Evolutionary conservation across 805 yeast genomes (phyloP).

Genomic region (Ascoidea tarda): DNA sequence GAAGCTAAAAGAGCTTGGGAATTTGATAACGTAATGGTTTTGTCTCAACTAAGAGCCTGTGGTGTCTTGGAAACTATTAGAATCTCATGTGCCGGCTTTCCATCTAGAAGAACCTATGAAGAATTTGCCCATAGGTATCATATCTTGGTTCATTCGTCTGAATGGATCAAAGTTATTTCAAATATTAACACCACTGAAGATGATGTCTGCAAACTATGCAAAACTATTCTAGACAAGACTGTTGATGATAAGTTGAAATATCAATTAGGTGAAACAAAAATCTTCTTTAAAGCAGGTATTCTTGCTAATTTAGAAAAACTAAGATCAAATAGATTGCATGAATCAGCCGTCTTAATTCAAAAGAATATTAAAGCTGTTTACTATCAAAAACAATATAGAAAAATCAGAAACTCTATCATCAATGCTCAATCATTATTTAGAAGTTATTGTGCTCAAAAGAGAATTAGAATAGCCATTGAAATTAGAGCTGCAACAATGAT

Average conservation of each 20-base stretch:
- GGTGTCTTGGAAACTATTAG: conserved; percentile 96
- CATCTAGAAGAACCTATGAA: conserved; percentile 88
- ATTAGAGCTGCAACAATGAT: conserved; percentile 49
- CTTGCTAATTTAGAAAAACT: conserved; percentile 80
- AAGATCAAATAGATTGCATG: conserved; percentile 64
- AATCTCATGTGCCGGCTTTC: conserved; percentile 96
- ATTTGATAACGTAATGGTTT: conserved; percentile 88
- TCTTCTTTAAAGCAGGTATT: conserved; percentile 95
- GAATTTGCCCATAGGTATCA: conserved; percentile 88
- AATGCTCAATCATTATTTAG: conserved; percentile 46
- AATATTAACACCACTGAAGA: conserved; percentile 33
- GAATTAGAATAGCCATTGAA: conserved; percentile 41
- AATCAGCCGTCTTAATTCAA: conserved; percentile 75
- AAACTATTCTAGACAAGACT: conserved; percentile 47
- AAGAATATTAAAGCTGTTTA: conserved; percentile 57
- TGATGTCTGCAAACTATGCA: conserved; percentile 50
- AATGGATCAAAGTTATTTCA: conserved; percentile 49
- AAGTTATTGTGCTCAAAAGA: conserved; percentile 45
- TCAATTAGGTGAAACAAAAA: conserved; percentile 87
- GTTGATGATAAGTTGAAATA: conserved; percentile 57
- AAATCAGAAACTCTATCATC: conserved; percentile 37
- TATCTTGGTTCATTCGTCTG: conserved; percentile 57
- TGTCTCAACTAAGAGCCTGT: conserved; percentile 92
- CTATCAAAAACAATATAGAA: conserved; percentile 47
- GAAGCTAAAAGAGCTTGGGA: conserved; percentile 92